These are phyloP conservation scores for Exophiala phaeomuriformis DNA, from an alignment of 2,329 filamentous ascomycete species.

Conservation along the genomic window DNA sequence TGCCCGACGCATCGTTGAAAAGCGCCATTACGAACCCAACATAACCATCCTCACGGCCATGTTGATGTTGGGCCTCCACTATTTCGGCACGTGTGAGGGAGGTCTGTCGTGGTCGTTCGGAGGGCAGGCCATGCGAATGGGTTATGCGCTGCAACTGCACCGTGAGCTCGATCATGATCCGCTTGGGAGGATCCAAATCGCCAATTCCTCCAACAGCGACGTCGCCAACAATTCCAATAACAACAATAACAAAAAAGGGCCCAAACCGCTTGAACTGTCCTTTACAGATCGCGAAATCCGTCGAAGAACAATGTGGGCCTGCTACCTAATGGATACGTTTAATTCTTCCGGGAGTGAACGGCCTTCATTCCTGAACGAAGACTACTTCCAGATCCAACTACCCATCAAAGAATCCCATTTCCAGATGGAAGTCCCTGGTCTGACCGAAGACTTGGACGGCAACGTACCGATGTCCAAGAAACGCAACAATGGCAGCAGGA, in stretches of 20 bases:
- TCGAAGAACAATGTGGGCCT: slow-evolving; percentile 94
- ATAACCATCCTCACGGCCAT: slow-evolving; percentile 92
- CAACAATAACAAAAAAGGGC: slow-evolving; percentile 17
- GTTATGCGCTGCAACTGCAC: slow-evolving; percentile 88
- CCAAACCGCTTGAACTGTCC: slow-evolving; percentile 58
- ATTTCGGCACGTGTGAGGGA: slow-evolving; percentile 94
- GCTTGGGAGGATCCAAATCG: slow-evolving; percentile 48
- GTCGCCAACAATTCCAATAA: not conserved
- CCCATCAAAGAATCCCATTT: slow-evolving; percentile 88
- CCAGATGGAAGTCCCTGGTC: slow-evolving; percentile 79
- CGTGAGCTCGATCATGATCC: slow-evolving; percentile 82
- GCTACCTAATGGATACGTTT: slow-evolving; percentile 94
- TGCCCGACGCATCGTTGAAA: slow-evolving; percentile 79
- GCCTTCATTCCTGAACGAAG: slow-evolving; percentile 83
- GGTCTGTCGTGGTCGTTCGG: slow-evolving; percentile 93
- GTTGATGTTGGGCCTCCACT: slow-evolving; percentile 79
- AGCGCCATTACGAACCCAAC: slow-evolving; percentile 87
- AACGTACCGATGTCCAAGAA: slow-evolving; percentile 55
- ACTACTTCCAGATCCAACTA: slow-evolving; percentile 79
- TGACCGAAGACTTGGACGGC: slow-evolving; percentile 76
- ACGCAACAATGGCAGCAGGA: slow-evolving; percentile 32
- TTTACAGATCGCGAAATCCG: slow-evolving; percentile 92
- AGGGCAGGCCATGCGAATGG: slow-evolving; percentile 93
- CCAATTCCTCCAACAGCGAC: slow-evolving; percentile 2
- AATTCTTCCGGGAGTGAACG: slow-evolving; percentile 92